Percentiles rank a stretch among this genome's conserved stretches.
Conservation (phyloP, 768 basidiomycete genomes). For the Imleria badia region DNA sequence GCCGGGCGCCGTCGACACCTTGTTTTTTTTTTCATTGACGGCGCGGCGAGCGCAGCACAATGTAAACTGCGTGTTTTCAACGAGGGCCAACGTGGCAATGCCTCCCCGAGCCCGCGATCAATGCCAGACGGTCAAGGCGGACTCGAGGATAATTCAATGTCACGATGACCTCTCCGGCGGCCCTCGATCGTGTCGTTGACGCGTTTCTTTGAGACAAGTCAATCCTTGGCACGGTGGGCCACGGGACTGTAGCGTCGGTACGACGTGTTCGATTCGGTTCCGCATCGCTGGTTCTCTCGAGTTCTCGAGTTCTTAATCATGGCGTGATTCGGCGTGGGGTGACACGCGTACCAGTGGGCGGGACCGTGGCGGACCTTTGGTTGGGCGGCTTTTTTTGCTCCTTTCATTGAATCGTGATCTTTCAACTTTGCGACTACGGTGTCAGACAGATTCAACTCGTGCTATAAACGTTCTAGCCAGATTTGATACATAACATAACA, state of each 20-base stretch:
- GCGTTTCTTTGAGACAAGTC: no score
- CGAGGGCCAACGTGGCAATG: conserved; percentile 14
- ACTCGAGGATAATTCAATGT: neutral
- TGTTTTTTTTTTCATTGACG: neutral
- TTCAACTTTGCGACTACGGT: no score
- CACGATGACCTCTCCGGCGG: neutral
- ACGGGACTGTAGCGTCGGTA: neutral
- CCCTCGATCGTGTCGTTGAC: conserved; percentile 5
- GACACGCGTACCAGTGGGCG: neutral
- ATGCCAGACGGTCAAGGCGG: neutral
- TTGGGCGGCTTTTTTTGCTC: neutral
- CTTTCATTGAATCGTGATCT: neutral
- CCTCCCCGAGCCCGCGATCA: conserved; percentile 1
- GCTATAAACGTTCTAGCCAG: no score
- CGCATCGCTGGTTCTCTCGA: conserved; percentile 1
- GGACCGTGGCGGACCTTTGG: neutral
- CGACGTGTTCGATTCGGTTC: conserved; percentile 6
- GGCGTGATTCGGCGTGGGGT: neutral
- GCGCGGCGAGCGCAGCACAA: conserved; percentile 12
- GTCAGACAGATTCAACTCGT: no score
- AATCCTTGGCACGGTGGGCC: neutral
- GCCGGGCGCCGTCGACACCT: neutral
- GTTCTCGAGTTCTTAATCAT: neutral
- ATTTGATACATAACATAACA: neutral
- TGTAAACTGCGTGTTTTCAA: conserved; percentile 25